These are phyloP conservation scores for Porphyra umbilicalis DNA, from an alignment of 31 red algal species.

Conservation along the genomic window DNA sequence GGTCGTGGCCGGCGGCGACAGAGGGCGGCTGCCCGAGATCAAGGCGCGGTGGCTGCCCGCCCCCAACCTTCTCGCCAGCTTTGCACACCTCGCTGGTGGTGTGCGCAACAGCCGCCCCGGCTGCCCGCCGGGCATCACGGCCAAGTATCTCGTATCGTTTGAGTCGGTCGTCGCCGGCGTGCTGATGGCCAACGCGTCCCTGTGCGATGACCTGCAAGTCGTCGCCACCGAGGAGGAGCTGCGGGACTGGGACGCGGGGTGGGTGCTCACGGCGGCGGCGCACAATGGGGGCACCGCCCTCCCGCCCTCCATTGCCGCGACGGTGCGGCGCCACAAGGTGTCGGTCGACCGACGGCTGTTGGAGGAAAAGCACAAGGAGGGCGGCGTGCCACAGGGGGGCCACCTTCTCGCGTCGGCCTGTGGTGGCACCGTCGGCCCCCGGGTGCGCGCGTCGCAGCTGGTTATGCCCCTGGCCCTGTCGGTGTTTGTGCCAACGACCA, in stretches of 20 bases:
- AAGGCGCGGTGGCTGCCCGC: neutral
- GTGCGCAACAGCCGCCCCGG: neutral
- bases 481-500: neutral
- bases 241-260: neutral
- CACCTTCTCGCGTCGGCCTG: neutral
- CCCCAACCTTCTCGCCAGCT: neutral
- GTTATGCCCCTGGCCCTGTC: neutral
- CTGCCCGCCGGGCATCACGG: neutral
- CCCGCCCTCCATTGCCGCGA: no score
- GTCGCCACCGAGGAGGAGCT: neutral
- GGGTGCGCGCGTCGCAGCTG: neutral
- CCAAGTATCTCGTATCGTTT: neutral
- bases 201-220: neutral
- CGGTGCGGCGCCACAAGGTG: neutral
- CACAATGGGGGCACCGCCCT: neutral
- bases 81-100: neutral
- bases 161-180: neutral
- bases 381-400: neutral
- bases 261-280: neutral
- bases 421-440: neutral
- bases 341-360: neutral
- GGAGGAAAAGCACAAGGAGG: neutral
- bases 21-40: no score
- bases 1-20: neutral
- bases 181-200: neutral